Base-by-base conservation (phyloP, 1,284 basidiomycete species). In the Farysia itapuensis region DNA sequence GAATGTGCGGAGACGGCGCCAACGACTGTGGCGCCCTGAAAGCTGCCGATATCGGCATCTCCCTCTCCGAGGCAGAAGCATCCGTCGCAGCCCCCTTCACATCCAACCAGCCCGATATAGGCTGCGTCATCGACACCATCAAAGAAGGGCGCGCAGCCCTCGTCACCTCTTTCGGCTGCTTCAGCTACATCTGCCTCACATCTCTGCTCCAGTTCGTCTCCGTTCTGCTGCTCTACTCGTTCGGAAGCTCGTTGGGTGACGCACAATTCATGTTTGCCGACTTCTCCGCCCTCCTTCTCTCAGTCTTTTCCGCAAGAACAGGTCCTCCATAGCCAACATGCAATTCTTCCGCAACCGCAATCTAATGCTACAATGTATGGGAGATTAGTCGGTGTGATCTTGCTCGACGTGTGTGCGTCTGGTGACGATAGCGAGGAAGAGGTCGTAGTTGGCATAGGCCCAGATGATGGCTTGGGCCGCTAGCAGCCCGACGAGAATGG, bases 41-140 rank as follows among this genome's bases (percentile, higher is more conserved):
- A 79, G 93, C 95, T 5, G 95, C 95, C 11, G 95, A 99, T 71
- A 92, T 99, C 23, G 95, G 95, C 2, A 85, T 99, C 36, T 97
- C 93, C 4, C 79, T 99, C 13, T 95, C 91, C 0, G 95, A 99
- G 77, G 95, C 95, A 0, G 95, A 99, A 78, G 95, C 95, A 2
- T 94, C 90, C 13, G 94, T 99, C n/a, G 95, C 95, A 3, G 95
- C 95, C 9, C 95, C 95, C 1, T 98, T 99, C 78, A 98, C 95
- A 4, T 89, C 88, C 56, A 87, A 86, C 33, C 89, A 86, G 1
- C 90, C 94, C 5, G 95, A 99, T 78, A 96, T 99, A 67, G 85
- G 87, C 19, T 98, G 95, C 75, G 90, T 97, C 34, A 83, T 97
- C 35, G 92, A 98, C 67, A 88, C 98, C 43, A 95, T 99, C 80